These are phyloP conservation scores for Phytophthora fragariaefolia DNA, from an alignment of 352 stramenopile genomes.

Conservation along the genomic window DNA sequence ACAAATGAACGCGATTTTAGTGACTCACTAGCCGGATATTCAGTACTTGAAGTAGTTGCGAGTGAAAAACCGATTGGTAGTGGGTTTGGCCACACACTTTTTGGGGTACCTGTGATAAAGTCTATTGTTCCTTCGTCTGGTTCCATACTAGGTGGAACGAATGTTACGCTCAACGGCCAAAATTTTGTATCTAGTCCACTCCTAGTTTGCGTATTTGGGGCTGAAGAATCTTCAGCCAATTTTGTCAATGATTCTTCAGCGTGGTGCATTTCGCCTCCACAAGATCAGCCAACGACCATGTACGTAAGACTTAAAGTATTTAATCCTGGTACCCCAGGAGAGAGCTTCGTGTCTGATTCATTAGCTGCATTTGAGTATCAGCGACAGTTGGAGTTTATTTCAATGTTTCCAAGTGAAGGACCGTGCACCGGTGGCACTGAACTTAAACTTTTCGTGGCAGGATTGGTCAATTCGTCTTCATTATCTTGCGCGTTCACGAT, in stretches of 20 bases:
- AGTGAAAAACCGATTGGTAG: too few species aligned
- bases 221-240: slow-evolving; percentile 34
- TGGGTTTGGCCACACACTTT: slow-evolving; percentile 25
- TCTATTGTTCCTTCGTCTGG: slow-evolving; percentile 35
- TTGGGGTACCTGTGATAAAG: slow-evolving; percentile 37
- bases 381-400: slow-evolving; percentile 26
- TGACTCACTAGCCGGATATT: slow-evolving; percentile 32
- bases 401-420: slow-evolving; percentile 45
- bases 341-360: slow-evolving; percentile 38
- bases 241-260: slow-evolving; percentile 36
- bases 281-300: slow-evolving; percentile 14
- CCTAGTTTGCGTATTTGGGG: slow-evolving; percentile 52
- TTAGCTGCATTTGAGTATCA: slow-evolving; percentile 48
- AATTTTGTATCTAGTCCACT: slow-evolving; percentile 38
- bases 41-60: too few species aligned
- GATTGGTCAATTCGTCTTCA: slow-evolving; percentile 31
- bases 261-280: slow-evolving; percentile 40
- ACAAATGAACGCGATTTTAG: slow-evolving; percentile 58
- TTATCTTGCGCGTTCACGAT: slow-evolving; percentile 51
- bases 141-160: slow-evolving; percentile 42
- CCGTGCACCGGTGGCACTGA: slow-evolving; percentile 41
- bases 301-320: slow-evolving; percentile 47
- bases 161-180: slow-evolving; percentile 40
- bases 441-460: slow-evolving; percentile 29
- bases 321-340: slow-evolving; percentile 10